Conservation (phyloP, 73 alveolate genomes). For the Tetrahymena malaccensis region DNA sequence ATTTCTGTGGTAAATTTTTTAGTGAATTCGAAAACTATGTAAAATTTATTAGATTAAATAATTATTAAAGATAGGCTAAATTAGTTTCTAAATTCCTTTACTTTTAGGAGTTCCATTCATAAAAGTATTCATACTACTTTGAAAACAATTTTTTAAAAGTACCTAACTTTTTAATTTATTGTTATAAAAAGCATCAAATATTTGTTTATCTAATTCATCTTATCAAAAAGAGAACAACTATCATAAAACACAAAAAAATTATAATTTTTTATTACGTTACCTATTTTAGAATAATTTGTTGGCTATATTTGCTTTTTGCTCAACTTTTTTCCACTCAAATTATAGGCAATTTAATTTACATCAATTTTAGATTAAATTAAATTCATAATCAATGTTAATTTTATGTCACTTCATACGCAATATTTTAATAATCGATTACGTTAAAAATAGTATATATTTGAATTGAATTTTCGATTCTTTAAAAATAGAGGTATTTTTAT, state of each 20-base stretch:
- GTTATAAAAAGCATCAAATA: not conserved
- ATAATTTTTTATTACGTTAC: too few relatives aligned
- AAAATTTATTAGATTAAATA: not conserved
- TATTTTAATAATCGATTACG: too few relatives aligned
- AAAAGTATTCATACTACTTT: not conserved
- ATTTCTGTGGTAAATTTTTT: not conserved
- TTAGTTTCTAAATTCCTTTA: not conserved
- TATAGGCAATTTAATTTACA: not conserved
- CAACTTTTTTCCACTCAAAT: not conserved
- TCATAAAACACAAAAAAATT: too few relatives aligned
- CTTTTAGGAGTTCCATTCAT: not conserved
- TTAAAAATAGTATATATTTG: not conserved
- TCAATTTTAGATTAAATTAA: too few relatives aligned
- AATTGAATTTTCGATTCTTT: not conserved
- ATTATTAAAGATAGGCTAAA: not conserved
- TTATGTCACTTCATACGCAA: not conserved
- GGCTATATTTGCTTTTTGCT: not conserved
- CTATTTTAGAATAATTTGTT: not conserved
- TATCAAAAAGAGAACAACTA: too few relatives aligned
- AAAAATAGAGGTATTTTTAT: too few relatives aligned
- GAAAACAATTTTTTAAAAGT: too few relatives aligned
- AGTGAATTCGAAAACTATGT: too few relatives aligned
- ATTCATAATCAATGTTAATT: not conserved
- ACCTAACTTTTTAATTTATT: too few relatives aligned
- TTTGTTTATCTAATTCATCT: too few relatives aligned